Percentiles rank a stretch among this genome's conserved stretches.
These are phyloP conservation scores for Ogataea haglerorum DNA, from an alignment of 805 yeast species.

Conservation along the genomic window DNA sequence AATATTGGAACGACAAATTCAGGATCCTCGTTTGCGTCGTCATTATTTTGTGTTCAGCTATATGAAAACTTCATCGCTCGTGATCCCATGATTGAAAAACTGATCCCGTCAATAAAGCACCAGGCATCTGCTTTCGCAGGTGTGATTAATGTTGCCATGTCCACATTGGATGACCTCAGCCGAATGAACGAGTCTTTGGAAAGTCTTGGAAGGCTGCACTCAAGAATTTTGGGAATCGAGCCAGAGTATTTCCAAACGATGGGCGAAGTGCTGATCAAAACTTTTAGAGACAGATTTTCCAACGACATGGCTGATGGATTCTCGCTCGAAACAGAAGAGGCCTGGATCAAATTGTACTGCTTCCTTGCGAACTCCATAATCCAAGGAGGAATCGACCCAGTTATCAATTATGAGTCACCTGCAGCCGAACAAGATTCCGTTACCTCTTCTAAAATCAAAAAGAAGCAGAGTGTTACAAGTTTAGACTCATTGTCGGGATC, in stretches of 20 bases:
- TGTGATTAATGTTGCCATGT: constrained; percentile 64
- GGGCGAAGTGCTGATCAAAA: constrained; percentile 69
- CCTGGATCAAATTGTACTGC: constrained; percentile 69
- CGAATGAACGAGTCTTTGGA: constrained; percentile 56
- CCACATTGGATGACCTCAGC: constrained; percentile 57
- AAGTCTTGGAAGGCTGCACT: constrained; percentile 69
- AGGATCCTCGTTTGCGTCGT: constrained; percentile 42
- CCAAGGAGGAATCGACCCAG: constrained; percentile 57
- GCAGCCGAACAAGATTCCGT: constrained; percentile 1
- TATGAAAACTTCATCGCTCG: constrained; percentile 63
- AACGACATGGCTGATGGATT: constrained; percentile 36
- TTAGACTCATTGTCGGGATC: not conserved
- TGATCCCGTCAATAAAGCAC: constrained; percentile 72
- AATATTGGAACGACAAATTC: constrained; percentile 5
- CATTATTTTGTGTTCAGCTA: constrained; percentile 72
- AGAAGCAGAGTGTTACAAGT: not conserved
- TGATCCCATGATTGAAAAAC: constrained; percentile 56
- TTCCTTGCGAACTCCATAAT: constrained; percentile 65
- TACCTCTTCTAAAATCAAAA: constrained; percentile 1
- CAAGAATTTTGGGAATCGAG: constrained; percentile 71
- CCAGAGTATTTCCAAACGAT: constrained; percentile 62
- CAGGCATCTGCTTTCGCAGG: constrained; percentile 83
- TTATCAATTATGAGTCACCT: constrained; percentile 26
- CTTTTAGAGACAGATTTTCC: constrained; percentile 60
- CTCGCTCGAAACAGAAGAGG: constrained; percentile 57